Evolutionary conservation across 495 filamentous ascomycete species (phyloP), one percentile per base, ranked within the genome.

Genomic region (Aspergillus sparsus): DNA sequence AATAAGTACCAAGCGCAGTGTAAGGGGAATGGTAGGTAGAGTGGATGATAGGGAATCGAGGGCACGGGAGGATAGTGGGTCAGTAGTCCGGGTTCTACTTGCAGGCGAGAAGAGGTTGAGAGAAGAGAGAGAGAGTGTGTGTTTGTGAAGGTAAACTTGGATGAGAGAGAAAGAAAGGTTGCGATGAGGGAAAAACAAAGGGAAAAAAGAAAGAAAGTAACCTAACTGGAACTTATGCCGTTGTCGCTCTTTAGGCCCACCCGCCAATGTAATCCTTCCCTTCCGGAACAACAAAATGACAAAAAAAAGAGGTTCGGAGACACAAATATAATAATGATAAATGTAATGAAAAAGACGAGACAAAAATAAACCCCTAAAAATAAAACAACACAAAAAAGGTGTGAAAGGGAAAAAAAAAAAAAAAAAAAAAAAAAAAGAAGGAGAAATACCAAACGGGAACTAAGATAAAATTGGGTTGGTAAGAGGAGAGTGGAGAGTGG

Each of bases 381-480:
- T 7, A 35, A 50, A 37, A 37, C 36, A 13, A 50, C 8, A 51
- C 5, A n/a, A 27, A 3, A 21, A 13, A 47, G 12, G 27, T 15
- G 41, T 21, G 47, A 7, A 50, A 36, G 36, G 32, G 32, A 47
- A 35, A 41, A 49, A 21, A 49, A 60, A 37, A 59, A 27, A 55
- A 34, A 16, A 47, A 47, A 47, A 47, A 47, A 18, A 47, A 47
- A 47, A 21, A 46, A 47, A 46, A 16, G 37, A 41, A 41, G n/a
- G 37, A n/a, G 37, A 41, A 41, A 47, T 5, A 47, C 44, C 18
- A 9, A 16, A 18, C 6, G 9, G 10, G 44, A 47, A 10, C 16
- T 5, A 10, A 47, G 6, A 8, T 42, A 46, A 46, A 46, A 46
- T 13, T 3, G 42, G 11, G 37, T 41, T 10, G 37, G n/a, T 3